A percentile compares a stretch with the other conserved stretches of the same genome.
These are phyloP conservation scores for Leptographium galeiforme DNA, from an alignment of 2,329 filamentous ascomycete genomes.

Conservation along the genomic window DNA sequence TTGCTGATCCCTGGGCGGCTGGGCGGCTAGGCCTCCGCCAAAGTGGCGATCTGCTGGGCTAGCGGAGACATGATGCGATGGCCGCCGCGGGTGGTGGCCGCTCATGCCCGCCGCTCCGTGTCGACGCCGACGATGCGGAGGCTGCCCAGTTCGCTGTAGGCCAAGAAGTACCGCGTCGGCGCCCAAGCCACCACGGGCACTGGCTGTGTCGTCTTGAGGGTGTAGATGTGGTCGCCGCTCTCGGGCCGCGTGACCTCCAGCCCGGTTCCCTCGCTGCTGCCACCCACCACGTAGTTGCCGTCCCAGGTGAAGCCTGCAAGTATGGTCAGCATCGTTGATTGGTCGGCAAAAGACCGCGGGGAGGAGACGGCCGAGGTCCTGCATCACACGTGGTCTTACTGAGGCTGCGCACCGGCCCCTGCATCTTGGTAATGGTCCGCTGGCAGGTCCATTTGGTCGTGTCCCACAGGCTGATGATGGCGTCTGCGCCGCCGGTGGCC, in stretches of 20 bases:
- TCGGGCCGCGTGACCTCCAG: conserved; percentile 61
- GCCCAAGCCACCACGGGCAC: conserved; percentile 63
- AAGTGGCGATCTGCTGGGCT: too few relatives aligned
- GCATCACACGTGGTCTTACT: conserved; percentile 29
- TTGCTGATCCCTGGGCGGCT: not conserved
- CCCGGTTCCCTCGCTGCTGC: conserved; percentile 57
- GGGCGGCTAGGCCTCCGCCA: too few relatives aligned
- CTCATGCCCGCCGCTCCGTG: conserved; percentile 16
- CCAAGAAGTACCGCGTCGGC: conserved; percentile 59
- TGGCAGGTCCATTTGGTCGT: conserved; percentile 66
- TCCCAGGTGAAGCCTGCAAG: conserved; percentile 59
- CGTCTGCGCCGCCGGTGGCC: conserved; percentile 63
- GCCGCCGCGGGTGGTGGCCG: not conserved
- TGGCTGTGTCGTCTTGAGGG: conserved; percentile 52
- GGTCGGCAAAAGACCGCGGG: too few relatives aligned
- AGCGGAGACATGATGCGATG: not conserved
- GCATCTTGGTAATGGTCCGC: conserved; percentile 55
- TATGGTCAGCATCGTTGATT: not conserved
- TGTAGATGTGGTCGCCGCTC: conserved; percentile 59
- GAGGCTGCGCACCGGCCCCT: conserved; percentile 56
- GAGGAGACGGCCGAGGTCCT: too few relatives aligned
- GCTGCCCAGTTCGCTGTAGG: conserved; percentile 56
- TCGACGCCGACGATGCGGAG: conserved; percentile 56
- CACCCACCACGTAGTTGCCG: conserved; percentile 59
- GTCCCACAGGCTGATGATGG: conserved; percentile 65